These are phyloP conservation scores for Vitellaria paradoxa DNA, from an alignment of 179 eudicot genomes.

Conservation along the genomic window DNA sequence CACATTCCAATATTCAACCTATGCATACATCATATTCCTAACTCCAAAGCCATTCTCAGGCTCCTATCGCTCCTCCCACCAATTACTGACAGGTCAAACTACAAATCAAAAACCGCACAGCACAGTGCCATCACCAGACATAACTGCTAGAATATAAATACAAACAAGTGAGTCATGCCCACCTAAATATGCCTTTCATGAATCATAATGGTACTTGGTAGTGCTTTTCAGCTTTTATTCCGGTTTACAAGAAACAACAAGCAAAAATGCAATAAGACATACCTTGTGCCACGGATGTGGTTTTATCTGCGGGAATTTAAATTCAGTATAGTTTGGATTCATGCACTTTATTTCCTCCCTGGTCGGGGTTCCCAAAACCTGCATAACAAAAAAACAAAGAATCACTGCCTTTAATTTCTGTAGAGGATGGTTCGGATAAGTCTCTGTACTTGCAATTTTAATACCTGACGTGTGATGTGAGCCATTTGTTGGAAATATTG, in stretches of 20 bases:
- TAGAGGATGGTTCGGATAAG: neutral
- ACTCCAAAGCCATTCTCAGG: neutral
- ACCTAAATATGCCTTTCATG: no score
- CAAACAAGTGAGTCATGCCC: neutral
- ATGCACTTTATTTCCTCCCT: constrained; percentile 96
- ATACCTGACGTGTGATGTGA: no score
- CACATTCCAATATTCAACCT: neutral
- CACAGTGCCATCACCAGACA: constrained; percentile 2
- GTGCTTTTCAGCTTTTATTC: neutral
- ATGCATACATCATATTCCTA: neutral
- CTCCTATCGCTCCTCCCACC: neutral
- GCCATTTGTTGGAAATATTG: neutral
- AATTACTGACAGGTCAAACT: neutral
- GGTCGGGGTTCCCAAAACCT: constrained; percentile 98
- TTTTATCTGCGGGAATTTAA: constrained; percentile 93
- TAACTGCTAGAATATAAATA: neutral
- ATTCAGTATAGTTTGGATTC: constrained; percentile 96
- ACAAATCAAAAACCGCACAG: neutral
- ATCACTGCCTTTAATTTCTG: neutral
- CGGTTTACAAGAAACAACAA: neutral
- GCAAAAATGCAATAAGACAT: constrained; percentile 5
- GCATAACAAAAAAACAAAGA: constrained; percentile 17
- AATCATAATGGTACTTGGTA: neutral
- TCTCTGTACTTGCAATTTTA: neutral
- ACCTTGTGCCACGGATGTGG: constrained; percentile 99